A percentile compares a stretch with the other conserved stretches of the same genome.
Evolutionary conservation across 2,329 filamentous ascomycete genomes (phyloP).

Genomic region (Monosporascus sp.): DNA sequence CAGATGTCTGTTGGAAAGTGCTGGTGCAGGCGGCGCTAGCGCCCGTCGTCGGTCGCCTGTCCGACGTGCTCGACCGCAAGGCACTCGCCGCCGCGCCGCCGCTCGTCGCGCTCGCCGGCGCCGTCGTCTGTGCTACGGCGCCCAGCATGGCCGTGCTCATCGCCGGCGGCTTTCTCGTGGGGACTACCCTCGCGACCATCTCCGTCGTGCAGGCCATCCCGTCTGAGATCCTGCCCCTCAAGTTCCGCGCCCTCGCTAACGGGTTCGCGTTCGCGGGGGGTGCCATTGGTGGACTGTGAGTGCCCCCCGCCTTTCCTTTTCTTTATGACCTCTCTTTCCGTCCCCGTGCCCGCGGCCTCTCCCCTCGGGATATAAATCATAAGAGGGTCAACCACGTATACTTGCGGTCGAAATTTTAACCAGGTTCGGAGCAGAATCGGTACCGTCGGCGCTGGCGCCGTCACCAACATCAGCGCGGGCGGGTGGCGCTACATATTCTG

Average conservation of each 20-base stretch:
- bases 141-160: conserved; percentile 51
- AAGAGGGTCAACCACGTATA: not conserved
- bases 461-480: conserved; percentile 39
- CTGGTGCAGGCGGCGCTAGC: conserved; percentile 53
- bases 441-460: conserved; percentile 43
- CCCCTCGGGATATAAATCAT: not conserved
- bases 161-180: conserved; percentile 53
- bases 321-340: not conserved
- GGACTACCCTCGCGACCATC: conserved; percentile 47
- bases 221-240: conserved; percentile 45
- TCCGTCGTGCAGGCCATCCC: conserved; percentile 52
- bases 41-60: conserved; percentile 50
- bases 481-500: conserved; percentile 56
- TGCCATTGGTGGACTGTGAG: conserved; percentile 46
- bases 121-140: conserved; percentile 49
- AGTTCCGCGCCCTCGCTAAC: conserved; percentile 44
- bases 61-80: conserved; percentile 52
- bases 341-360: not conserved
- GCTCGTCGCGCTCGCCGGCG: conserved; percentile 47
- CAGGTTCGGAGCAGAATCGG: conserved; percentile 34
- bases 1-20: conserved; percentile 15
- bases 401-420: not conserved
- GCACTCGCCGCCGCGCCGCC: conserved; percentile 46
- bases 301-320: conserved; percentile 9
- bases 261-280: conserved; percentile 47